Conservation (phyloP, 495 filamentous ascomycete species). For the Aspergillus cavernicola region DNA sequence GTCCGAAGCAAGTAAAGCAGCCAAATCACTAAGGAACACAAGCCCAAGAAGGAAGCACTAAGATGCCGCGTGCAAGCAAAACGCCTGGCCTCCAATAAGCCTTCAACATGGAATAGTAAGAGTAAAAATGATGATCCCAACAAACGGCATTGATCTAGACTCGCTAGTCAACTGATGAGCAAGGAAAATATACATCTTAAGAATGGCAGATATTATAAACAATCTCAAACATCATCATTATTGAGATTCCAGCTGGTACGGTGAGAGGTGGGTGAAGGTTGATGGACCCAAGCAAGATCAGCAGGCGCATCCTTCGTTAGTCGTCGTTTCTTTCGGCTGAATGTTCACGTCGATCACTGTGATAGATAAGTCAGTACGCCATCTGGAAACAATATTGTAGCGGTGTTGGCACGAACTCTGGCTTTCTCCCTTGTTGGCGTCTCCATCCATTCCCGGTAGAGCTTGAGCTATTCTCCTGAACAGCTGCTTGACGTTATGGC, state of each 20-base stretch:
- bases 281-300: conserved; percentile 35
- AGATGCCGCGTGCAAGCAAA: conserved; percentile 2
- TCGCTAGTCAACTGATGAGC: conserved; percentile 25
- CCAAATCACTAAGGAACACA: conserved; percentile 1
- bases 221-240: conserved; percentile 32
- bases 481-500: conserved; percentile 94
- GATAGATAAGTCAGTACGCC: conserved; percentile 5
- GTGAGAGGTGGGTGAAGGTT: not conserved
- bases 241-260: conserved; percentile 24
- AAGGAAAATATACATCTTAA: conserved; percentile 43
- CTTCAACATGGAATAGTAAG: not conserved
- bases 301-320: conserved; percentile 80
- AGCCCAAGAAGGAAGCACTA: not conserved
- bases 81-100: conserved; percentile 5
- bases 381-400: not conserved
- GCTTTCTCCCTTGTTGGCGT: conserved; percentile 61
- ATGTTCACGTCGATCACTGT: conserved; percentile 95
- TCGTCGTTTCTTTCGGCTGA: conserved; percentile 62
- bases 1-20: not conserved
- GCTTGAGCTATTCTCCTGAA: conserved; percentile 98
- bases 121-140: conserved; percentile 1
- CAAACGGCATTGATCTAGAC: conserved; percentile 24
- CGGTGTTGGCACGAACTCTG: conserved; percentile 47
- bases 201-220: conserved; percentile 41
- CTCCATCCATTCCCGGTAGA: conserved; percentile 93